These are phyloP conservation scores for Curvularia sp. DNA, from an alignment of 2,329 filamentous ascomycete species.

Conservation along the genomic window DNA sequence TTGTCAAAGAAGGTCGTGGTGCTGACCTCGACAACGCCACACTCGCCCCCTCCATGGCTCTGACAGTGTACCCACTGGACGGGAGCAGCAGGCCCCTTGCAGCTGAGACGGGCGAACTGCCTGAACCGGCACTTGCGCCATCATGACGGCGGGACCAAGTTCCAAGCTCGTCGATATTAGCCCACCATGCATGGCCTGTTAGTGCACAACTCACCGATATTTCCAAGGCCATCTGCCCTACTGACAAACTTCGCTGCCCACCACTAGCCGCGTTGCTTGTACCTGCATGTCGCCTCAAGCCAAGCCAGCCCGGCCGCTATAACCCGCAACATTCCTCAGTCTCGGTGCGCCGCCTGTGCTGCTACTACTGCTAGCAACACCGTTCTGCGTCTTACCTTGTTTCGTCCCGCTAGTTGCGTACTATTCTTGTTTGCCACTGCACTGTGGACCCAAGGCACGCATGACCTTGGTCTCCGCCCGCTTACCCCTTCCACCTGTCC, in stretches of 20 bases:
- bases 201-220: conserved; percentile 42
- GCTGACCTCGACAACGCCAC: conserved; percentile 37
- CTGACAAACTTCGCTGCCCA: conserved; percentile 33
- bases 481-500: conserved; percentile 36
- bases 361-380: conserved; percentile 29
- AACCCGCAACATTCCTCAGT: conserved; percentile 37
- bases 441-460: conserved; percentile 43
- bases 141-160: conserved; percentile 34
- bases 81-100: conserved; percentile 31
- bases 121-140: conserved; percentile 34
- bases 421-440: conserved; percentile 34
- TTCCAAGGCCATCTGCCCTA: conserved; percentile 34
- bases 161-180: conserved; percentile 39
- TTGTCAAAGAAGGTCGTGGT: conserved; percentile 23
- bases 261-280: conserved; percentile 31
- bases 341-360: conserved; percentile 34
- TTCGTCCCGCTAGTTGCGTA: conserved; percentile 38
- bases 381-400: conserved; percentile 33
- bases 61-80: conserved; percentile 23
- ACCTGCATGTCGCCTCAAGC: conserved; percentile 38
- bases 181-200: conserved; percentile 28
- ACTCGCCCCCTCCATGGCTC: conserved; percentile 19
- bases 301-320: conserved; percentile 31
- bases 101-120: conserved; percentile 37
- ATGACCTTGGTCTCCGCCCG: conserved; percentile 41